Evolutionary conservation across 768 basidiomycete species (phyloP), one percentile per base, ranked within the genome.

Genomic region (Cystofilobasidium capitatum): DNA sequence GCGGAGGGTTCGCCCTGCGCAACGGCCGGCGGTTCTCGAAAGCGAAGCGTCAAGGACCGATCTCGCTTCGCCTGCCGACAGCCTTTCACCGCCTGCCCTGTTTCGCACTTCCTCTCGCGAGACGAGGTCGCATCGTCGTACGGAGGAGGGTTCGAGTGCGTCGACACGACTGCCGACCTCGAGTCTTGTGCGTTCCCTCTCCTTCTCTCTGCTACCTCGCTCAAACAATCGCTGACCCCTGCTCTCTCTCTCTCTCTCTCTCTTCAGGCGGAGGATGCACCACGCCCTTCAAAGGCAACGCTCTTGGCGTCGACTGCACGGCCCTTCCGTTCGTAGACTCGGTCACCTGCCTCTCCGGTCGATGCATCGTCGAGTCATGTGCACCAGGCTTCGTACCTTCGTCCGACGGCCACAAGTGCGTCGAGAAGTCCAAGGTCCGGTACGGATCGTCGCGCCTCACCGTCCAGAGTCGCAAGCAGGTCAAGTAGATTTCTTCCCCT

Each of bases 221-320:
- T 6, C 40, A 12, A 9, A 22, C 16, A 1, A 36, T n/a, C n/a
- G n/a, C 26, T 16, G 31, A 54, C 16, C 44, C 49, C 12, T 36
- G 17, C 6, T 65, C 22, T 22, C 9, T 36, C 33, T 13, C 35
- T 24, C 6, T 36, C 33, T 20, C 26, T 14, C 45, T 16, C 47
- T n/a, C 22, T 1, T 14, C 49, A 72, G 71, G 74, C 65, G 75
- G 75, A 3, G 75, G 75, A 24, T 76, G 75, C 59, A 66, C 69
- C 12, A 35, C 61, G 55, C 64, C 66, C 35, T 55, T 55, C 51
- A 2, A 31, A 17, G 51, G 51, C 51, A 55, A 33, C 51, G 31
- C 31, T 7, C 29, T 31, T 36, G 49, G 65, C n/a, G 40, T 49
- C 22, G 65, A 66, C 45, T 66, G 65, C 57, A 44, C 65, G n/a